phyloP scores from a whole-genome alignment of 2,329 filamentous ascomycete species.

The Penicillium sp. region DNA sequence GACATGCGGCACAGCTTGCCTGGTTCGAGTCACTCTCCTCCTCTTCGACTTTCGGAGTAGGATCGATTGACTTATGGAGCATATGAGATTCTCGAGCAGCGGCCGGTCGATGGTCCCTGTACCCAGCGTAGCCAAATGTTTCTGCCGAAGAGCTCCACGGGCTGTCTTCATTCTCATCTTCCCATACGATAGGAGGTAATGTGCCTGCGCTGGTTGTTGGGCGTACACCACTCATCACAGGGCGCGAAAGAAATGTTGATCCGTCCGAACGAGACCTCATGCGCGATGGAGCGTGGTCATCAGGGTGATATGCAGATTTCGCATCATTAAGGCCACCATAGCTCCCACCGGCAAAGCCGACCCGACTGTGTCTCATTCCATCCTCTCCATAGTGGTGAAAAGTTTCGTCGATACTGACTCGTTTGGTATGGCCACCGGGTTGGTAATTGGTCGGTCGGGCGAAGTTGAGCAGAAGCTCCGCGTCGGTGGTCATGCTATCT shows the following conservation, averaged over 20 bases:
- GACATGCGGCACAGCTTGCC: slow-evolving; percentile 58
- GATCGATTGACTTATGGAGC: slow-evolving; percentile 13
- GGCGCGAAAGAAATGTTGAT: slow-evolving; percentile 39
- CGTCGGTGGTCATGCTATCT: slow-evolving; percentile 48
- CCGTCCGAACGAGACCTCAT: slow-evolving; percentile 45
- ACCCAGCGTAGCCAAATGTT: slow-evolving; percentile 7
- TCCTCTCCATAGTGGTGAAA: slow-evolving; percentile 24
- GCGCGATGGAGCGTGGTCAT: slow-evolving; percentile 31
- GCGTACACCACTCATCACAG: slow-evolving; percentile 34
- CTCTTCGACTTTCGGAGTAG: slow-evolving; percentile 30
- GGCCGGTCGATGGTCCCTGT: slow-evolving; percentile 9
- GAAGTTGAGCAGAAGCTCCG: slow-evolving; percentile 48
- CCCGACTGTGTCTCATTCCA: slow-evolving; percentile 21
- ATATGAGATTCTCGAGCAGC: slow-evolving; percentile 4
- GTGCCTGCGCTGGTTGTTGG: slow-evolving; percentile 41
- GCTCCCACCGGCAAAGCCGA: slow-evolving; percentile 18
- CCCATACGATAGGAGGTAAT: slow-evolving; percentile 34
- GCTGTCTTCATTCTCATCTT: slow-evolving; percentile 28
- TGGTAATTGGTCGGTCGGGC: slow-evolving; percentile 40
- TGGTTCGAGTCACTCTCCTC: slow-evolving; percentile 33
- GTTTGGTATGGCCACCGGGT: slow-evolving; percentile 26
- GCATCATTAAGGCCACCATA: slow-evolving; percentile 16
- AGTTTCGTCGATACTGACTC: slow-evolving; percentile 34
- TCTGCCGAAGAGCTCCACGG: slow-evolving; percentile 11
- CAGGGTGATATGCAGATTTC: slow-evolving; percentile 14